These are phyloP conservation scores for Macrotyloma uniflorum DNA, from an alignment of 306 rosid genomes.

Conservation along the genomic window DNA sequence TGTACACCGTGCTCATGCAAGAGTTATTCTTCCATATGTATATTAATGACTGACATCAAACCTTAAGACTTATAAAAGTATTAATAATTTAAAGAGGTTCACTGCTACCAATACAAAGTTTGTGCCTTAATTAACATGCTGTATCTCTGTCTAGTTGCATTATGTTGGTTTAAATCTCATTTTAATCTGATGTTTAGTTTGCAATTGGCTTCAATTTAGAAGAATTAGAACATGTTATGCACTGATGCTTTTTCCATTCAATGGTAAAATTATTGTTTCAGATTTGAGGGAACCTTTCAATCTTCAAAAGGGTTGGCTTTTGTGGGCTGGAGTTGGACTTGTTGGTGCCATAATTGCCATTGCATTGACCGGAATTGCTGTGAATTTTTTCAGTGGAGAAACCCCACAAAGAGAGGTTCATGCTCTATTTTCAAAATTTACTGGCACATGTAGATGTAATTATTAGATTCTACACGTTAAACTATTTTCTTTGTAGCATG, in stretches of 20 bases:
- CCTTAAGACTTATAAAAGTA: constrained; percentile 14
- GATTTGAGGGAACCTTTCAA: constrained; percentile 82
- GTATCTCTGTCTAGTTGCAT: constrained; percentile 16
- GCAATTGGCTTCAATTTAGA: constrained; percentile 21
- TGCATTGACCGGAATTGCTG: constrained; percentile 71
- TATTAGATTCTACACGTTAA: constrained; percentile 25
- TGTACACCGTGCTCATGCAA: background rate
- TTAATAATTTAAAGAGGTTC: background rate
- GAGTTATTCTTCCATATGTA: background rate
- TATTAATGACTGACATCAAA: background rate
- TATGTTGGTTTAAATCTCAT: constrained; percentile 20
- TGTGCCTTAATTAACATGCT: constrained; percentile 4
- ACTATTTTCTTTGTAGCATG: constrained; percentile 2
- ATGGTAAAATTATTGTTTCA: constrained; percentile 47
- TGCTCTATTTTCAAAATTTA: constrained; percentile 24
- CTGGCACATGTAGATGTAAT: constrained; percentile 19
- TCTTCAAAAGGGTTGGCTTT: constrained; percentile 90
- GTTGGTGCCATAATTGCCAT: constrained; percentile 74
- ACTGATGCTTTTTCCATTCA: constrained; percentile 12
- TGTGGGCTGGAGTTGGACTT: constrained; percentile 97
- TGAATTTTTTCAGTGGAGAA: constrained; percentile 70
- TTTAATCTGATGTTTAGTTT: constrained; percentile 10
- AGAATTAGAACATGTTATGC: constrained; percentile 22
- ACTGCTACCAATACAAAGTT: background rate
- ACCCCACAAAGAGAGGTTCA: constrained; percentile 85